Conservation (phyloP, 441 rosid species). For the Biscutella laevigata region DNA sequence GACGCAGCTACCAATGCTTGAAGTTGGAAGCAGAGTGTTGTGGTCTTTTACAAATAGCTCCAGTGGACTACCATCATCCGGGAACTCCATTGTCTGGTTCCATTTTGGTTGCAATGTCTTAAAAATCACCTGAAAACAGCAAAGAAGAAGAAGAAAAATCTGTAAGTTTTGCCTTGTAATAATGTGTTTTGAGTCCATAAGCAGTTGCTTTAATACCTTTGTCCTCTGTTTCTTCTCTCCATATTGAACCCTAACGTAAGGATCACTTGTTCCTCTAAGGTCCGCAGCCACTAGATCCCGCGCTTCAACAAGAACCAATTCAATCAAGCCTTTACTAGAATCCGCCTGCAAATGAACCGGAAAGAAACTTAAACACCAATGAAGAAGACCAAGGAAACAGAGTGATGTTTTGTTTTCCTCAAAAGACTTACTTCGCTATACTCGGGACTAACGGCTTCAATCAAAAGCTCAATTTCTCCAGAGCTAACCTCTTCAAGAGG, state of each 20-base stretch:
- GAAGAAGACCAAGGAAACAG: constrained; percentile 5
- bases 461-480: constrained; percentile 81
- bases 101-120: constrained; percentile 73
- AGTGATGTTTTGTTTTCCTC: constrained; percentile 29
- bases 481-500: constrained; percentile 87
- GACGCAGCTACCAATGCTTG: constrained; percentile 68
- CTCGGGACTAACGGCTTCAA: constrained; percentile 51
- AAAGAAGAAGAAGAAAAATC: not conserved
- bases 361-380: not conserved
- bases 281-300: constrained; percentile 88
- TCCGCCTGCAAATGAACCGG: constrained; percentile 16
- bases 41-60: constrained; percentile 80
- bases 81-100: constrained; percentile 92
- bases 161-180: not conserved
- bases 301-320: constrained; percentile 78
- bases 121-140: constrained; percentile 48
- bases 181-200: not conserved
- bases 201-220: constrained; percentile 40
- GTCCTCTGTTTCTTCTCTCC: constrained; percentile 75
- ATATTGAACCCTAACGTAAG: constrained; percentile 85
- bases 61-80: constrained; percentile 66
- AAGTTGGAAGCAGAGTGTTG: constrained; percentile 70
- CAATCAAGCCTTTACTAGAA: constrained; percentile 63
- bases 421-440: constrained; percentile 43
- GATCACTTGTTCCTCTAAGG: constrained; percentile 95